Conservation (phyloP, 805 yeast genomes). For the Yarrowia sp. region DNA sequence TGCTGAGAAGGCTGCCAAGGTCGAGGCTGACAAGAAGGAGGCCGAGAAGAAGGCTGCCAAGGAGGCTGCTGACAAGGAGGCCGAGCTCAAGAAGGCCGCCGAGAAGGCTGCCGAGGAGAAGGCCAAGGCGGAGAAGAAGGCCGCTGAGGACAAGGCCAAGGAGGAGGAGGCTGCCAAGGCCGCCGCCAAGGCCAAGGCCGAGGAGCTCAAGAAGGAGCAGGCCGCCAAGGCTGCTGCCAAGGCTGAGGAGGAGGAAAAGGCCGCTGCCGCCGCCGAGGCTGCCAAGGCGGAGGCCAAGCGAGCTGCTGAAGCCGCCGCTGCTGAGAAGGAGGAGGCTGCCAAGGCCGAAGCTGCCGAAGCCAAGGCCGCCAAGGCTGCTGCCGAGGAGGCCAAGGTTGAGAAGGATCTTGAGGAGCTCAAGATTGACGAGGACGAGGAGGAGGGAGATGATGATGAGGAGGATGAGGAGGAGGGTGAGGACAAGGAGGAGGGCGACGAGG, state of each 20-base stretch:
- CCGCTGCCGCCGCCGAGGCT: constrained; percentile 5
- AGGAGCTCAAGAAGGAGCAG: constrained; percentile 13
- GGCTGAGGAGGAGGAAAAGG: constrained; percentile 11
- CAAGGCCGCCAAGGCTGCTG: constrained; percentile 9
- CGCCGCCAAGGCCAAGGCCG: constrained; percentile 7
- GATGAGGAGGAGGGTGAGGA: not conserved
- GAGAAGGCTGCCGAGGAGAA: constrained; percentile 17
- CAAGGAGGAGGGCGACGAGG: not conserved
- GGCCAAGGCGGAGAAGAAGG: constrained; percentile 11
- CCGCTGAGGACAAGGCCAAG: not conserved
- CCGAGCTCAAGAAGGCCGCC: constrained; percentile 2
- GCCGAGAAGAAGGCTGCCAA: constrained; percentile 3
- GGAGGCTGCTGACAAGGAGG: constrained; percentile 24
- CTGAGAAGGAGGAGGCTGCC: constrained; percentile 12
- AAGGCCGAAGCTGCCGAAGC: constrained; percentile 9
- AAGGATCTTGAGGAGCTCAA: constrained; percentile 14
- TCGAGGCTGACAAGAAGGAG: constrained; percentile 2
- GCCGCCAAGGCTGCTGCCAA: constrained; percentile 1
- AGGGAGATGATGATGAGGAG: not conserved
- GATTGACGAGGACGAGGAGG: constrained; percentile 19
- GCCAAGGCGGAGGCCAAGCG: constrained; percentile 14
- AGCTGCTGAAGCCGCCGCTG: constrained; percentile 10
- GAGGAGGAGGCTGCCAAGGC: constrained; percentile 4
- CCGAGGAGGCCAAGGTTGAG: constrained; percentile 14
- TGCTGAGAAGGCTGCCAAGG: constrained; percentile 4